Percentiles rank a stretch among this genome's conserved stretches.
These are phyloP conservation scores for Coniochaeta sp. DNA, from an alignment of 2,329 filamentous ascomycete genomes.

Conservation along the genomic window DNA sequence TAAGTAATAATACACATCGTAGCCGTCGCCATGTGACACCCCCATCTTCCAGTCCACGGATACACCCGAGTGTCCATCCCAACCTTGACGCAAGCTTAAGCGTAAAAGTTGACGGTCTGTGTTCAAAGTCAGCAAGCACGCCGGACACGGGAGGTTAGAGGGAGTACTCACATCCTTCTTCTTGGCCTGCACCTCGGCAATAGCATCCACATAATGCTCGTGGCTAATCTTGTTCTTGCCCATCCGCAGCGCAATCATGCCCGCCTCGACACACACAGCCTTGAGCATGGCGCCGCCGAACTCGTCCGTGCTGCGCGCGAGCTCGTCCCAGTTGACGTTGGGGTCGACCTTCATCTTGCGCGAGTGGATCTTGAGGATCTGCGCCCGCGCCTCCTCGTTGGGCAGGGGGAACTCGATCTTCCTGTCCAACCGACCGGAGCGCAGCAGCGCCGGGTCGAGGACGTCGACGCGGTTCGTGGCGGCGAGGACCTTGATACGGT, in stretches of 20 bases:
- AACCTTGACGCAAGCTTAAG: constrained; percentile 17
- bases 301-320: constrained; percentile 95
- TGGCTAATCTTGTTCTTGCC: constrained; percentile 96
- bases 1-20: constrained; percentile 1
- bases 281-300: constrained; percentile 97
- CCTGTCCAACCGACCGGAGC: constrained; percentile 85
- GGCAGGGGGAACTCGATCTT: constrained; percentile 98
- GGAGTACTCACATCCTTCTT: constrained; percentile 82
- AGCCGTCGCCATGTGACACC: neutral
- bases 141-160: too few species aligned
- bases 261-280: constrained; percentile 96
- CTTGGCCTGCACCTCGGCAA: constrained; percentile 90
- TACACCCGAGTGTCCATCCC: too few species aligned
- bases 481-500: constrained; percentile 92
- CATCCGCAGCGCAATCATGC: constrained; percentile 94
- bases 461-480: constrained; percentile 94
- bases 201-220: constrained; percentile 98
- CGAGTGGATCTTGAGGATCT: constrained; percentile 96
- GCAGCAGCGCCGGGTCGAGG: constrained; percentile 81
- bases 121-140: neutral
- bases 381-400: constrained; percentile 93
- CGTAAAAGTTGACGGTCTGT: constrained; percentile 30
- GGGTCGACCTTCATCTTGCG: constrained; percentile 97
- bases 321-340: constrained; percentile 88
- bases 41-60: neutral